A percentile compares a stretch with the other conserved stretches of the same genome.
phyloP scores from a whole-genome alignment of 345 rosid genomes.

The Brassica juncea region DNA sequence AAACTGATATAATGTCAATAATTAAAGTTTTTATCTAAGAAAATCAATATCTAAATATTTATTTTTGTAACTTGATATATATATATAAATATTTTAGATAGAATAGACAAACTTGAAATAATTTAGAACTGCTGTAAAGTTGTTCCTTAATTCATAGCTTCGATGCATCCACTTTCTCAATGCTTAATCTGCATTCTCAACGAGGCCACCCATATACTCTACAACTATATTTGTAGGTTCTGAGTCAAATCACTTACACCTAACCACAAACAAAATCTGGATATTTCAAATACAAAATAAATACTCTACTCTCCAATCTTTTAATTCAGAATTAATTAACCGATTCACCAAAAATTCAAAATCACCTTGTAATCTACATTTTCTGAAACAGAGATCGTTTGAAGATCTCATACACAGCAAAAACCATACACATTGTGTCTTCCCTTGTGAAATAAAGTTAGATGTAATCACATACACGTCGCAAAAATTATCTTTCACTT shows the following conservation, averaged over 20 bases:
- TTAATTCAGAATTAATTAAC: constrained; percentile 61
- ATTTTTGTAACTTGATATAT: neutral
- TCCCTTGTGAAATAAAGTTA: too few relatives aligned
- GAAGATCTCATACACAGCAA: constrained; percentile 54
- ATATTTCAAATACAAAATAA: constrained; percentile 43
- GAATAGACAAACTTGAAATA: neutral
- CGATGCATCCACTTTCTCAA: too few relatives aligned
- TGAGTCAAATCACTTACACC: constrained; percentile 59
- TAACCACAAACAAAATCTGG: constrained; percentile 46
- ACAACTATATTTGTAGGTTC: constrained; percentile 88
- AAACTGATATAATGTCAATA: too few relatives aligned
- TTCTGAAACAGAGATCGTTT: constrained; percentile 60
- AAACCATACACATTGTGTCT: constrained; percentile 44
- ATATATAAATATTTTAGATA: neutral
- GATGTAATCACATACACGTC: constrained; percentile 31
- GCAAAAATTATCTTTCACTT: constrained; percentile 82
- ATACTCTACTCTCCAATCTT: constrained; percentile 47
- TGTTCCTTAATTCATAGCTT: neutral
- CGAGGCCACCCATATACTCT: constrained; percentile 87
- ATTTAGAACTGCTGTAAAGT: neutral
- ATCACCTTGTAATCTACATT: constrained; percentile 75
- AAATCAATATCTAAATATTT: too few relatives aligned
- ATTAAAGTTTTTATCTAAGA: too few relatives aligned
- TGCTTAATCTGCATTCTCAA: constrained; percentile 28
- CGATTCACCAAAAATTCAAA: constrained; percentile 58